These are phyloP conservation scores for Apiotrichum akiyoshidainum DNA, from an alignment of 1,284 basidiomycete genomes.

Conservation along the genomic window DNA sequence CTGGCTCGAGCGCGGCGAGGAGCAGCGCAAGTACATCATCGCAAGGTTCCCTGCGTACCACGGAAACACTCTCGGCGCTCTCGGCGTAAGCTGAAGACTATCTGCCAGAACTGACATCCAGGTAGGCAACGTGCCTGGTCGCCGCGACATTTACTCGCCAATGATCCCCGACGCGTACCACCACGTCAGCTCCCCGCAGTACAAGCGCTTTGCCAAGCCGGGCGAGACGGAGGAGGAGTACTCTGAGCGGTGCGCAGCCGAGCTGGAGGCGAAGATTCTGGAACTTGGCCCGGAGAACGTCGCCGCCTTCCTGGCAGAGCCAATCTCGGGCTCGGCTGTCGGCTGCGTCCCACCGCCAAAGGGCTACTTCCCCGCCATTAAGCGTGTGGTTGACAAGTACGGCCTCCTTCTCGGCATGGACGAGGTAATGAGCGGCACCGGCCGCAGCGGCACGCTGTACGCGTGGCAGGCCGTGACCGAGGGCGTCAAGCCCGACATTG, in stretches of 20 bases:
- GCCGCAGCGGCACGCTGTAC: conserved; percentile 69
- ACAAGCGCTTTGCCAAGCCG: conserved; percentile 63
- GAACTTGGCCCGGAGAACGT: conserved; percentile 76
- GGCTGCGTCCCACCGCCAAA: conserved; percentile 53
- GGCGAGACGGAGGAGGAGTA: conserved; percentile 72
- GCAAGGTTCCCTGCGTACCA: conserved; percentile 75
- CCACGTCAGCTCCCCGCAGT: conserved; percentile 62
- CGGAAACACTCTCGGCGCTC: conserved; percentile 67
- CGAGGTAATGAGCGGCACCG: conserved; percentile 82
- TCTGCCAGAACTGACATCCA: conserved; percentile 1
- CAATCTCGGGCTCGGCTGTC: conserved; percentile 68
- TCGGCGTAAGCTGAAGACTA: conserved; percentile 22
- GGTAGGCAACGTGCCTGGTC: conserved; percentile 25
- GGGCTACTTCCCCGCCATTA: conserved; percentile 61
- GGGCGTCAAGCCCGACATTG: conserved; percentile 63
- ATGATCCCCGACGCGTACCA: conserved; percentile 50
- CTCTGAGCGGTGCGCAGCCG: conserved; percentile 67
- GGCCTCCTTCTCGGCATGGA: conserved; percentile 78
- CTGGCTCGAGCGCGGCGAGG: conserved; percentile 63
- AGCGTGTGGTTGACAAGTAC: conserved; percentile 76
- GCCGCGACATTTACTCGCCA: conserved; percentile 55
- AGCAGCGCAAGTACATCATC: conserved; percentile 70
- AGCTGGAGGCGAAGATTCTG: conserved; percentile 77
- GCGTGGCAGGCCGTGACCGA: conserved; percentile 59
- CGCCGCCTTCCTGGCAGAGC: conserved; percentile 45